Conservation (phyloP, 116 monocot genomes). For the Dioscorea cayenensis region DNA sequence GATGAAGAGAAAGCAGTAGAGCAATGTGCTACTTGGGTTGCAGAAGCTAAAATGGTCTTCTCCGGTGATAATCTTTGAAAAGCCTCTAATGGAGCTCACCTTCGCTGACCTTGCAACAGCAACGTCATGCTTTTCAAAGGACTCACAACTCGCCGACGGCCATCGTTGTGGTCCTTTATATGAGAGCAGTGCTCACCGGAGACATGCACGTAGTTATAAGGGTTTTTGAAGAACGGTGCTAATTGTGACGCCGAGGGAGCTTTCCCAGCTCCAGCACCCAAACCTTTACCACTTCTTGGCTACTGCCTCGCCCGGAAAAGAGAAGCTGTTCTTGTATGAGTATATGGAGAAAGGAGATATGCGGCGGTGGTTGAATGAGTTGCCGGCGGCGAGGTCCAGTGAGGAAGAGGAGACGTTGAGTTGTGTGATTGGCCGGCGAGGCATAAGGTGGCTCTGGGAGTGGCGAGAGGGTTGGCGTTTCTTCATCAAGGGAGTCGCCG, state of each 20-base stretch:
- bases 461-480: conserved; percentile 76
- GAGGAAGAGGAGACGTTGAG: conserved; percentile 38
- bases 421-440: conserved; percentile 55
- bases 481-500: conserved; percentile 77
- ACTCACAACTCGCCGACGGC: conserved; percentile 73
- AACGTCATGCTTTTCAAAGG: conserved; percentile 71
- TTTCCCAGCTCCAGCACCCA: conserved; percentile 50
- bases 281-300: conserved; percentile 83
- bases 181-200: conserved; percentile 63
- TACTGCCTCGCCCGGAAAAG: conserved; percentile 75
- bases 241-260: conserved; percentile 5
- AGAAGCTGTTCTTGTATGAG: conserved; percentile 67
- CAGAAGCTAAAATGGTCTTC: conserved; percentile 36
- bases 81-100: conserved; percentile 71
- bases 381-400: conserved; percentile 35
- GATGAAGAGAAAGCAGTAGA: conserved; percentile 23
- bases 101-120: conserved; percentile 60
- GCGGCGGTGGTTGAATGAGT: conserved; percentile 87
- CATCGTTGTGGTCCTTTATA: conserved; percentile 55
- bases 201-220: conserved; percentile 75
- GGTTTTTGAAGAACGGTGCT: conserved; percentile 26
- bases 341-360: conserved; percentile 93
- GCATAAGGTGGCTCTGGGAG: conserved; percentile 56
- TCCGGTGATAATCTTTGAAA: conserved; percentile 74
- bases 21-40: conserved; percentile 26